Percentiles rank a stretch among this genome's conserved stretches.
Conservation (phyloP, 148 eudicot species). For the Persicaria maculosa region DNA sequence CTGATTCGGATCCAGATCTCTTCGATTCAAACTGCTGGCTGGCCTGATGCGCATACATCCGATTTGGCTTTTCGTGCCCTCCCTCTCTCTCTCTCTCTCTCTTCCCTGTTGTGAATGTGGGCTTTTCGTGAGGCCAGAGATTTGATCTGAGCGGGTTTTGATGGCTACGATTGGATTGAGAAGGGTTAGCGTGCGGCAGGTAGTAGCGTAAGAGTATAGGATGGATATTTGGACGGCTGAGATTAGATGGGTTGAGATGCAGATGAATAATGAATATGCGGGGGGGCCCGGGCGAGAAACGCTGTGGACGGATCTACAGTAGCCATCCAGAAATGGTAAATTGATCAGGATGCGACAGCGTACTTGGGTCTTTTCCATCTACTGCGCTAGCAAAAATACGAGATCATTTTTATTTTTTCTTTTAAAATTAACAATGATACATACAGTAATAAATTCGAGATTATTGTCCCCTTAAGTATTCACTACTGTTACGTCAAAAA, state of each 20-base stretch:
- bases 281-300: background rate
- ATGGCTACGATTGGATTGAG: constrained; percentile 2
- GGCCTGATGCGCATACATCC: constrained; percentile 7
- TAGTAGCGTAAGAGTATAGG: background rate
- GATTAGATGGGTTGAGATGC: background rate
- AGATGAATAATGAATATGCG: background rate
- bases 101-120: background rate
- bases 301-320: background rate
- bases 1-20: constrained; percentile 7
- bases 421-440: no score
- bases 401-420: no score
- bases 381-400: no score
- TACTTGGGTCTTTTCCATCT: background rate
- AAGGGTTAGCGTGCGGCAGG: background rate
- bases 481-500: no score
- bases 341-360: background rate
- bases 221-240: background rate
- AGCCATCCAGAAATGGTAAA: background rate
- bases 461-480: no score
- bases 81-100: background rate
- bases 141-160: background rate
- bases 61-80: background rate
- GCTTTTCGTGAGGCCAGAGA: constrained; percentile 14
- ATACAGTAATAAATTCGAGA: no score
- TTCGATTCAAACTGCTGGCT: constrained; percentile 1